Evolutionary conservation across 768 basidiomycete species (phyloP).

Genomic region (Sporobolomyces roseus): DNA sequence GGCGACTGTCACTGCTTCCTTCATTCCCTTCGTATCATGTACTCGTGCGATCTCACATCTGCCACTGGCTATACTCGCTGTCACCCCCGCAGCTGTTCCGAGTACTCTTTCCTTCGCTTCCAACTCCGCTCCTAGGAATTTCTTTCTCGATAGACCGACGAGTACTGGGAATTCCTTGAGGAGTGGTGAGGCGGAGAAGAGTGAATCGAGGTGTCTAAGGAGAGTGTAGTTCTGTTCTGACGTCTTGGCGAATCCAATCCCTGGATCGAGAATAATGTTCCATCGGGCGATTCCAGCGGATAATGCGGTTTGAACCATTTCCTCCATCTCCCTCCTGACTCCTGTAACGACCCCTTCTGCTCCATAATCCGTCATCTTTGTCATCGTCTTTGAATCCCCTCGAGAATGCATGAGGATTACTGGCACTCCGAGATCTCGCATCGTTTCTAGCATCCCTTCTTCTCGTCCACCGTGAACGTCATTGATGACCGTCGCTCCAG

Average conservation of each 20-base stretch:
- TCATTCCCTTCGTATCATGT: slow-evolving; percentile 70
- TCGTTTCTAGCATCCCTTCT: slow-evolving; percentile 47
- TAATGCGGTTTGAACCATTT: slow-evolving; percentile 63
- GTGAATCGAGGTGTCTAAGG: slow-evolving; percentile 55
- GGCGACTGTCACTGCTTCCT: slow-evolving; percentile 67
- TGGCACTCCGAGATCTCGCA: slow-evolving; percentile 61
- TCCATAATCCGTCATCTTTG: slow-evolving; percentile 55
- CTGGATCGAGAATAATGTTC: slow-evolving; percentile 86
- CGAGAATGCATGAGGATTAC: slow-evolving; percentile 92
- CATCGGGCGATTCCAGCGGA: slow-evolving; percentile 73
- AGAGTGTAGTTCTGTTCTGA: slow-evolving; percentile 68
- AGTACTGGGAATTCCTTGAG: slow-evolving; percentile 55
- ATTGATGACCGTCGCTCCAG: slow-evolving; percentile 90
- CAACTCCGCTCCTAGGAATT: slow-evolving; percentile 63
- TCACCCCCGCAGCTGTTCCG: slow-evolving; percentile 74
- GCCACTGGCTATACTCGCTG: slow-evolving; percentile 70
- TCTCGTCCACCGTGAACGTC: slow-evolving; percentile 73
- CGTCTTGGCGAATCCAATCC: slow-evolving; percentile 89
- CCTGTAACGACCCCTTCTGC: slow-evolving; percentile 59
- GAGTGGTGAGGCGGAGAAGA: slow-evolving; percentile 46
- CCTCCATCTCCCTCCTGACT: slow-evolving; percentile 67
- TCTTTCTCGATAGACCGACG: slow-evolving; percentile 77
- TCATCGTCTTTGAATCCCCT: slow-evolving; percentile 74
- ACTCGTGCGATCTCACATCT: slow-evolving; percentile 67
- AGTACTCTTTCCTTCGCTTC: slow-evolving; percentile 67